Evolutionary conservation across 257 asterid genomes (phyloP), one percentile per base, ranked within the genome.

Genomic region (Lycium barbarum): DNA sequence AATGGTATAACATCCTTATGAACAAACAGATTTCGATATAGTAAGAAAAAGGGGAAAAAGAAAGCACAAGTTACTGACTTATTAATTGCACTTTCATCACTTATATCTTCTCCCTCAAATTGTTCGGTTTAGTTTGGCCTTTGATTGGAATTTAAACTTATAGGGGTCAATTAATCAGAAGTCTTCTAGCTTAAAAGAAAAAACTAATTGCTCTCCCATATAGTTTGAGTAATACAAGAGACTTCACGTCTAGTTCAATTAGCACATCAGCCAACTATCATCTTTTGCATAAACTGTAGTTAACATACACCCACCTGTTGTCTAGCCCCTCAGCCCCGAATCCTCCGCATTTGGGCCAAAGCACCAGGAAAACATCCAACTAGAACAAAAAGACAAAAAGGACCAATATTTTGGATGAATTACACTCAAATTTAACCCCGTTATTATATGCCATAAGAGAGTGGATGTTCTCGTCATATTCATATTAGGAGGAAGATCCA

Each of bases 111-210:
- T 14, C 12, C 61, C 80, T 47, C 57, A 72, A 26, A 5, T 72
- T n/a, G 58, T 45, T 74, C 61, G 47, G 81, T 49, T 0, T 49
- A 74, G 81, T 74, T 74, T 49, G 22, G 58, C 17, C 43, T 12
- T 47, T 74, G 81, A 49, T 74, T 74, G 59, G 8, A 45, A 20
- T 47, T 74, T 49, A 49, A 47, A 49, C 81, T 49, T 74, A 49
- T 2, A 12, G 2, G 22, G 81, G 81, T 49, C 20, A 10, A 47
- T 74, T 74, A 74, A 61, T 47, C 0, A 3, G 20, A 12, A 20
- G 12, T 49, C 20, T 51, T 74, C 81, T 20, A 74, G 80, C 11
- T 45, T 45, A n/a, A 14, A 7, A 20, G 26, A 0, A 47, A 45
- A 47, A n/a, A 45, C 57, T n/a, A 62, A 4, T 0, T 62, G 68